These are phyloP conservation scores for Chenopodium berlandieri DNA, from an alignment of 148 eudicot genomes.

Conservation along the genomic window DNA sequence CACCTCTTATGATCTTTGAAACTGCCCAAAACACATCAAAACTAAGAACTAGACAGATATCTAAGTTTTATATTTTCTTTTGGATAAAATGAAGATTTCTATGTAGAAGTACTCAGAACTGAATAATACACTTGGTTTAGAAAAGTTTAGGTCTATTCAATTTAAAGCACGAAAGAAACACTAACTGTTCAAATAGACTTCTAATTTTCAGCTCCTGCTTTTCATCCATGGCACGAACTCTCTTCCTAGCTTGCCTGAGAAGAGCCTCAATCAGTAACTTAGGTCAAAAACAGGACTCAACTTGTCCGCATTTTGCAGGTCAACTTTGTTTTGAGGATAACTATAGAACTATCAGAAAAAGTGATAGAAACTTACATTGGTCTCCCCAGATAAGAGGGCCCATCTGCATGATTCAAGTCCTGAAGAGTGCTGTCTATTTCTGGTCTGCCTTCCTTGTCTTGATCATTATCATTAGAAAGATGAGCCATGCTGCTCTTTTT, in stretches of 20 bases:
- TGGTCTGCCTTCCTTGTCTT: slow-evolving; percentile 22
- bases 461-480: slow-evolving; percentile 21
- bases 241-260: slow-evolving; percentile 65
- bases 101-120: neutral
- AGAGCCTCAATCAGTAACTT: slow-evolving; percentile 14
- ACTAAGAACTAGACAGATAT: neutral
- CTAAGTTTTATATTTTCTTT: neutral
- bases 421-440: slow-evolving; percentile 28
- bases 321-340: neutral
- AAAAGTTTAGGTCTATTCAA: neutral
- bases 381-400: slow-evolving; percentile 32
- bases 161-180: slow-evolving; percentile 20
- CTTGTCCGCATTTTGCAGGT: neutral
- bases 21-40: slow-evolving; percentile 40
- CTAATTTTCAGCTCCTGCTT: slow-evolving; percentile 62
- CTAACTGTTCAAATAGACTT: slow-evolving; percentile 81
- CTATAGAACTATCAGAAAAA: neutral
- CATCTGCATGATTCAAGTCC: slow-evolving; percentile 27
- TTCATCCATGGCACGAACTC: slow-evolving; percentile 66
- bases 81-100: neutral
- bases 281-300: neutral
- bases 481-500: slow-evolving; percentile 37
- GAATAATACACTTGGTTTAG: neutral
- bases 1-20: slow-evolving; percentile 88
- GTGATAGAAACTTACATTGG: slow-evolving; percentile 39